Percentiles rank a stretch among this genome's conserved stretches.
Evolutionary conservation across 2,329 filamentous ascomycete genomes (phyloP).

Genomic region (Fragosphaeria purpurea): DNA sequence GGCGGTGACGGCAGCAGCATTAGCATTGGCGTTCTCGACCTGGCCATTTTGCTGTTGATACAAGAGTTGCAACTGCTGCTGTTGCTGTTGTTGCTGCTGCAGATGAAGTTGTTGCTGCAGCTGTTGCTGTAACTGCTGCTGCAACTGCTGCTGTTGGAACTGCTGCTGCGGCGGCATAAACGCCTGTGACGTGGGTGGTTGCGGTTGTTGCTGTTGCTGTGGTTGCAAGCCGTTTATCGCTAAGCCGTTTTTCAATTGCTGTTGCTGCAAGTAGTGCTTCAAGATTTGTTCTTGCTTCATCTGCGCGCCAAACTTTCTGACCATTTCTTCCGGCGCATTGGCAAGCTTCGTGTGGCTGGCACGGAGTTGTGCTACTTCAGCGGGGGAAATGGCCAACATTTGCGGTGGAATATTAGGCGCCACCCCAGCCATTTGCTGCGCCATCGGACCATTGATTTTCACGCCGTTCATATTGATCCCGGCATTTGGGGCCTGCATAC

Average conservation of each 20-base stretch:
- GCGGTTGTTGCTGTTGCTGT: slow-evolving; percentile 1
- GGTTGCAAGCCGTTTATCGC: slow-evolving; percentile 4
- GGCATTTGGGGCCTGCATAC: slow-evolving; percentile 7
- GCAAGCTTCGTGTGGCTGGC: slow-evolving; percentile 9
- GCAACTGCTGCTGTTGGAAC: slow-evolving; percentile 7
- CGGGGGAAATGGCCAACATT: slow-evolving; percentile 7
- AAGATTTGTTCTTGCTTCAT: slow-evolving; percentile 10
- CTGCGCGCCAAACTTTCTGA: slow-evolving; percentile 4
- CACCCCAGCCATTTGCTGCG: slow-evolving; percentile 3
- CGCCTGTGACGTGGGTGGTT: not conserved
- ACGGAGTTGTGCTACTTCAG: slow-evolving; percentile 10
- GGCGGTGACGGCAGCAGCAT: slow-evolving; percentile 1
- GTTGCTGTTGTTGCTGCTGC: slow-evolving; percentile 8
- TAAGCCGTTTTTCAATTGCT: slow-evolving; percentile 5
- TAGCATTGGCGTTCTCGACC: slow-evolving; percentile 8
- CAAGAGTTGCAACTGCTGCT: slow-evolving; percentile 11
- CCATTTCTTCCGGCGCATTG: slow-evolving; percentile 7
- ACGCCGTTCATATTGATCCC: not conserved
- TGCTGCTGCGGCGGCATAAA: slow-evolving; percentile 12
- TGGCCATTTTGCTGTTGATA: slow-evolving; percentile 15
- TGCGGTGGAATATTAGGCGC: slow-evolving; percentile 9
- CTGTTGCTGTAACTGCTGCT: slow-evolving; percentile 3
- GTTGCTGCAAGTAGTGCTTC: slow-evolving; percentile 10
- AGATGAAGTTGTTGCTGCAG: slow-evolving; percentile 9
- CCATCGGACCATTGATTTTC: not conserved